Evolutionary conservation across 2,329 filamentous ascomycete genomes (phyloP).

Genomic region (Anisogramma anomala): DNA sequence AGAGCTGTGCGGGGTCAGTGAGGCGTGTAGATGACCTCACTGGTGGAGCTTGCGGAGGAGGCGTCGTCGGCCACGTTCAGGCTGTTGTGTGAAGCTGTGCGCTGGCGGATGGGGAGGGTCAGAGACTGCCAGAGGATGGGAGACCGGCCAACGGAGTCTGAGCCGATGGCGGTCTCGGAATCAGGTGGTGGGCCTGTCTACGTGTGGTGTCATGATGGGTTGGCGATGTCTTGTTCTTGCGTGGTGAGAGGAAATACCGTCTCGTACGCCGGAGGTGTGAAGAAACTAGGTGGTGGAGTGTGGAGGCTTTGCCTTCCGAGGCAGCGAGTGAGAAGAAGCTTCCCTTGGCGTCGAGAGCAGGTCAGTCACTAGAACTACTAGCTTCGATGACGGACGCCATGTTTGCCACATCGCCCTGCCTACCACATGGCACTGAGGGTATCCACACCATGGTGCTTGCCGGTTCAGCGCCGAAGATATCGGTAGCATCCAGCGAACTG

Average conservation of each 20-base stretch:
- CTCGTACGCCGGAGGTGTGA: too few species aligned
- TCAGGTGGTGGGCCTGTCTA: conserved; percentile 38
- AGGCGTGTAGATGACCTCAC: conserved; percentile 39
- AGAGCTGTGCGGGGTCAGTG: conserved; percentile 32
- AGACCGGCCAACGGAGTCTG: conserved; percentile 24
- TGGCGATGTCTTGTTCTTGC: neutral
- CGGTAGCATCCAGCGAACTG: too few species aligned
- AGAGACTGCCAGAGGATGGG: conserved; percentile 14
- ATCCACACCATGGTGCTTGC: neutral
- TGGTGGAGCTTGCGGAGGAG: conserved; percentile 30
- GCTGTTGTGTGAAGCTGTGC: conserved; percentile 17
- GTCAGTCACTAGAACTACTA: too few species aligned
- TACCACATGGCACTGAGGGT: neutral
- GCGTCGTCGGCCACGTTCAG: conserved; percentile 24
- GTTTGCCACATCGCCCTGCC: too few species aligned
- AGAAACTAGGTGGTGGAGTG: too few species aligned
- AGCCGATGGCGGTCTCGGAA: conserved; percentile 45
- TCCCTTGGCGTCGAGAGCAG: too few species aligned
- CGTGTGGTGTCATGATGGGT: conserved; percentile 21
- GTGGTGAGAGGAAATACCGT: neutral
- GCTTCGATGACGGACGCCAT: too few species aligned
- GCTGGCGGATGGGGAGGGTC: conserved; percentile 19
- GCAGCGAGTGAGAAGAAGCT: too few species aligned
- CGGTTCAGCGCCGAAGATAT: neutral
- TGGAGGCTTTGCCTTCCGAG: too few species aligned